phyloP scores from a whole-genome alignment of 371 early-diverging fungal species.

The Capillidium rhysosporum region DNA sequence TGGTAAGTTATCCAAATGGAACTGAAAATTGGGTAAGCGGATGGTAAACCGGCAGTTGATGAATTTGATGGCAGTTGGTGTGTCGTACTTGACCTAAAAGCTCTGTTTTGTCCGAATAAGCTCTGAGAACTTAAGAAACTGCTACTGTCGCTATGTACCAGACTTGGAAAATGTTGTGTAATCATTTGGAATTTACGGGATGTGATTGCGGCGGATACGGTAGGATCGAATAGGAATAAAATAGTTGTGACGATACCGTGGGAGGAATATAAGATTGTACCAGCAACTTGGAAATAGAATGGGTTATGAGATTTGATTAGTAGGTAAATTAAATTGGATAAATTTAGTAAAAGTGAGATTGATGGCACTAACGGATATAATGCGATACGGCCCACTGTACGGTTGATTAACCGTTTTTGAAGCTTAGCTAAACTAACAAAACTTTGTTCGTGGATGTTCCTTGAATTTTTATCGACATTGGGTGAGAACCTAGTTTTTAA shows the following conservation, averaged over 20 bases:
- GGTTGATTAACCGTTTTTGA: not conserved
- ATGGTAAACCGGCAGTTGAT: no score
- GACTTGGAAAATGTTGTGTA: no score
- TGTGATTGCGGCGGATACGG: not conserved
- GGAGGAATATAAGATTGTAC: not conserved
- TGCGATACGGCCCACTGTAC: not conserved
- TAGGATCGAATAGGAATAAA: constrained; percentile 2
- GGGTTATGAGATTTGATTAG: not conserved
- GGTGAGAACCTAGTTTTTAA: not conserved
- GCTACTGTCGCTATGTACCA: no score
- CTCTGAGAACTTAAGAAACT: no score
- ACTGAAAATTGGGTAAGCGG: no score
- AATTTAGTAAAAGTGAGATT: not conserved
- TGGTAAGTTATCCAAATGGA: no score
- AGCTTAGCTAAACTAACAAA: no score
- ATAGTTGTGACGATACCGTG: not conserved
- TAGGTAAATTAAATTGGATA: not conserved
- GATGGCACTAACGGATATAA: not conserved
- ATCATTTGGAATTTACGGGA: no score
- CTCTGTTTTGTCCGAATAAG: no score
- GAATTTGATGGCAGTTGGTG: no score
- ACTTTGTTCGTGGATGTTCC: not conserved
- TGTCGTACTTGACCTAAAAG: no score
- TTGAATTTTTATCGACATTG: not conserved
- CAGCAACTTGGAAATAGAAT: not conserved